Conservation (phyloP, 306 rosid genomes). For the Boehmeria nivea region DNA sequence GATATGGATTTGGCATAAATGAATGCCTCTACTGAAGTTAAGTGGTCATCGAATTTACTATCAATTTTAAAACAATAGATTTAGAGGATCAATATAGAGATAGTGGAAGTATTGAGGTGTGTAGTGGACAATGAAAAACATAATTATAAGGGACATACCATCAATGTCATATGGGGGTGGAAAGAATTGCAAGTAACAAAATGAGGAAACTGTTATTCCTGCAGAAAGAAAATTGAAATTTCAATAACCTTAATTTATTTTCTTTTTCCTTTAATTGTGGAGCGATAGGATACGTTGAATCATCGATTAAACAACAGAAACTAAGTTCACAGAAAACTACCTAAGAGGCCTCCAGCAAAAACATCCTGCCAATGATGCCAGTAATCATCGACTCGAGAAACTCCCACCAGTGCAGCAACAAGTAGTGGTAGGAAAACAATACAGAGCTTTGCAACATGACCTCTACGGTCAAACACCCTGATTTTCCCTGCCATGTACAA, state of each 20-base stretch:
- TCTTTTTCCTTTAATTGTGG: background rate
- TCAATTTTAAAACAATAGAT: too few relatives aligned
- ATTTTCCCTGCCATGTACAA: slow-evolving; percentile 83
- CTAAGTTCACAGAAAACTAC: slow-evolving; percentile 28
- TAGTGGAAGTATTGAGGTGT: too few relatives aligned
- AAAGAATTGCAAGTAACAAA: slow-evolving; percentile 93
- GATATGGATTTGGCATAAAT: too few relatives aligned
- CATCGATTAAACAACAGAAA: background rate
- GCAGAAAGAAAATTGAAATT: slow-evolving; percentile 20
- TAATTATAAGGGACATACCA: too few relatives aligned
- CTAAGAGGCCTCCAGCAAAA: slow-evolving; percentile 76
- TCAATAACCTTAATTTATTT: background rate
- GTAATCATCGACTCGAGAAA: slow-evolving; percentile 93
- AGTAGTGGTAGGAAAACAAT: slow-evolving; percentile 62
- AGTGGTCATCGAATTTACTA: too few relatives aligned
- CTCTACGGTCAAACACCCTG: slow-evolving; percentile 67
- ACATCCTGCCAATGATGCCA: slow-evolving; percentile 99
- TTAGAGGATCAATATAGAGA: too few relatives aligned
- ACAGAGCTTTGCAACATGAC: slow-evolving; percentile 83
- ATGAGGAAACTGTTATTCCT: slow-evolving; percentile 65
- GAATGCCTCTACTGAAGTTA: too few relatives aligned
- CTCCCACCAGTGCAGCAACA: slow-evolving; percentile 63
- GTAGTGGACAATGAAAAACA: too few relatives aligned
- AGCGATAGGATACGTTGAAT: background rate
- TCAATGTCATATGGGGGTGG: slow-evolving; percentile 78